Conservation (phyloP, 306 rosid genomes). For the Inga laurina region DNA sequence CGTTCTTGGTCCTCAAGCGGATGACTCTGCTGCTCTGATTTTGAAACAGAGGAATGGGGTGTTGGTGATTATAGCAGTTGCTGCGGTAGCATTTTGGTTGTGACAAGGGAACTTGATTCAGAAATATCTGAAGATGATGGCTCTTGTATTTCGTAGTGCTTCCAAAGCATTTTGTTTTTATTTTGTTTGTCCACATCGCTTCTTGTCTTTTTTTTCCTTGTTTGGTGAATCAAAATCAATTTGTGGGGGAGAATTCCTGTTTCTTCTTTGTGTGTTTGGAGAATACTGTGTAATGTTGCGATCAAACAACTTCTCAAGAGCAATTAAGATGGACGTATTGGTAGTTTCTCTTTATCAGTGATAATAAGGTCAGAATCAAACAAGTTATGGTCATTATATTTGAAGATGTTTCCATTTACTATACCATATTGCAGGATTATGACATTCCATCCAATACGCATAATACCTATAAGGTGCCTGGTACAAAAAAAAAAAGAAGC, state of each 20-base stretch:
- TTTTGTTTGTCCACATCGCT: neutral
- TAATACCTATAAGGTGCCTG: neutral
- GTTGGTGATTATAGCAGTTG: slow-evolving; percentile 4
- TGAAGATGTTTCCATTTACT: neutral
- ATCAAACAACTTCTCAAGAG: neutral
- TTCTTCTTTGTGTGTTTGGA: neutral
- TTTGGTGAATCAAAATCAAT: neutral
- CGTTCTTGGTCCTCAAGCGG: slow-evolving; percentile 24
- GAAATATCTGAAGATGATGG: neutral
- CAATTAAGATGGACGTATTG: neutral
- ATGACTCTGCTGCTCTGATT: slow-evolving; percentile 35
- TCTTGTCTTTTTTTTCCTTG: neutral
- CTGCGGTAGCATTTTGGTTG: slow-evolving; percentile 19
- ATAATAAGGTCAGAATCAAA: neutral
- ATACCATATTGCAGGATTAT: neutral
- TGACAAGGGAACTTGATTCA: slow-evolving; percentile 26
- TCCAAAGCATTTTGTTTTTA: slow-evolving; percentile 16
- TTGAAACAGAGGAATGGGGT: slow-evolving; percentile 24
- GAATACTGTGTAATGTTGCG: slow-evolving; percentile 12
- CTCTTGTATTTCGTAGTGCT: slow-evolving; percentile 26
- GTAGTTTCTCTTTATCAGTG: neutral
- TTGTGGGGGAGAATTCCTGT: slow-evolving; percentile 26
- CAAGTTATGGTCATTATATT: neutral
- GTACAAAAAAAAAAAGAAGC: neutral
- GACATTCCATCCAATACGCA: neutral